Base-by-base conservation (phyloP, 139 green algal genomes). In the Microglena sp. region DNA sequence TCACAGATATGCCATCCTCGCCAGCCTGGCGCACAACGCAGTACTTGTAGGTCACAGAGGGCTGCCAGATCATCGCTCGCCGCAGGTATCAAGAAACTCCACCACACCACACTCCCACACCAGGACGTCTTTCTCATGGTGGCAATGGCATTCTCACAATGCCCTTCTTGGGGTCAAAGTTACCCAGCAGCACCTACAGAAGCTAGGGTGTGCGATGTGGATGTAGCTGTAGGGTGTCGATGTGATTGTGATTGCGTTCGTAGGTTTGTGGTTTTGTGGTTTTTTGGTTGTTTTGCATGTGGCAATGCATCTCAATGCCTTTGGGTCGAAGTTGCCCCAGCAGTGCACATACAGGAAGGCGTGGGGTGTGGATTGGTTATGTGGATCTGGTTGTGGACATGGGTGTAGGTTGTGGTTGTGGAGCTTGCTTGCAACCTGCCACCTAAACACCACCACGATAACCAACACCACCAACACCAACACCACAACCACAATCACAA, bases 31-130 rank as follows among this genome's bases (percentile, higher is more conserved):
- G 45, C 45, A 84, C 68, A 22, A 87, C 30, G 0, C 70, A 75
- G 44, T 85, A 86, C 53, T 76, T 79, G 71, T 90, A 90, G 5
- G 43, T 75, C 45, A 85, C 77, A 21, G 66, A 45, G 0, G 70
- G 32, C 30, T 77, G 66, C 55, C 64, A 77, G 0, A 80, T 80
- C 30, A 86, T 40, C 5, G 70, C 55, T 24, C 87, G 54, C 24
- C 69, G 44, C 4, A 67, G 76, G 58, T 89, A 74, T 83, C 85
- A 91, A 61, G 54, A 8, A 4, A 18, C 5, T n/a, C 7, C 8
- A 58, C 7, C 8, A 58, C 46, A n/a, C n/a, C n/a, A n/a, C n/a
- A n/a, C n/a, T n/a, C n/a, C n/a, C n/a, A n/a, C n/a, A n/a, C n/a
- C n/a, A n/a, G 26, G n/a, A 8, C n/a, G 5, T 35, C 5, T 36